Base-by-base conservation (phyloP, 2,329 filamentous ascomycete species). In the Colletotrichum orbiculare region DNA sequence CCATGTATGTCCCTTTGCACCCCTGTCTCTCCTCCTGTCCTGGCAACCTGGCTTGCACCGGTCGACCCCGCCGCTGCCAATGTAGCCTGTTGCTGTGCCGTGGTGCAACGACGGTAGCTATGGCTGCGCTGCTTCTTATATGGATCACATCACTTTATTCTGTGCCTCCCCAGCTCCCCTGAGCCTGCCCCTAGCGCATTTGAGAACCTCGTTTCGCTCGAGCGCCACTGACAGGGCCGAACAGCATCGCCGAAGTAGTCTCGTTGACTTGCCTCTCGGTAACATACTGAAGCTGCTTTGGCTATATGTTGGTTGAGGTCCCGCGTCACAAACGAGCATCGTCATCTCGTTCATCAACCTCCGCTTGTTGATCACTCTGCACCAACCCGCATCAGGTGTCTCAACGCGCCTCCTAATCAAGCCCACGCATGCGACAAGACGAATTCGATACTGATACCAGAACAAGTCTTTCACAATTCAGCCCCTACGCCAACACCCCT, bases 181-280 rank as follows among this genome's bases (percentile, higher is more conserved):
- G 71, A 70, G 74, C 72, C 72, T 72, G 73, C 74, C 73, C 71
- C 74, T 74, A 71, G 72, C 73, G 73, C 74, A 76, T 67, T 70
- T 72, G 71, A 77, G 70, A 71, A 71, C 75, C 74, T 76, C 76
- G 76, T 75, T 75, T 75, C 75, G 76, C 74, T 72, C 72, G 76
- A 73, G 75, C 79, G 74, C 77, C 75, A 73, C 74, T 71, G 71
- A 73, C 71, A 69, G 70, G 70, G 66, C 67, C 69, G 67, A 67
- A 64, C 64, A 72, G 69, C 70, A 70, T 63, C 54, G 46, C 41
- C 37, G 33, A 39, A 15, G 49, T 49, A 54, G 34, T 43, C 12
- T 48, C 25, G 45, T 39, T 7, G 17, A 42, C 52, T 10, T 13
- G 9, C 15, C 11, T 9, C 12, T 9, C 39, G 8, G n/a, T 11